Evolutionary conservation across 2,329 filamentous ascomycete genomes (phyloP).

Genomic region (Arthrinium phaeospermum): DNA sequence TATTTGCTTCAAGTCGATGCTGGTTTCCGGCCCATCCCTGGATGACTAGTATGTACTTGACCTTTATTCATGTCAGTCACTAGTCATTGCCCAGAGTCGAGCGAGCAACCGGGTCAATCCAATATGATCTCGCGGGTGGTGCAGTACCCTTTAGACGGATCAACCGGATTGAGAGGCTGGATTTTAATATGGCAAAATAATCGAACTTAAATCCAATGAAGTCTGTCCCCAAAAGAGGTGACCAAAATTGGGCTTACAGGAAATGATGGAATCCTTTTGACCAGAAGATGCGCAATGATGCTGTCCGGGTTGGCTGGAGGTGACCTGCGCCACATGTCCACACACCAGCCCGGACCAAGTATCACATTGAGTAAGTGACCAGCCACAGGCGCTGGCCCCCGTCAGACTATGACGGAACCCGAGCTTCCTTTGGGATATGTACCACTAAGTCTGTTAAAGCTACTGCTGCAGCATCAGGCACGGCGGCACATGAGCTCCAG

Average conservation of each 20-base stretch:
- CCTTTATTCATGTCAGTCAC: neutral
- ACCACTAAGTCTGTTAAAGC: neutral
- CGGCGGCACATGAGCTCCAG: slow-evolving; percentile 16
- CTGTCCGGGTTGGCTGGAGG: neutral
- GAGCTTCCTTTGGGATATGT: slow-evolving; percentile 15
- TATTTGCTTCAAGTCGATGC: neutral
- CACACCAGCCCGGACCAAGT: slow-evolving; percentile 5
- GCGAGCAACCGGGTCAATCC: neutral
- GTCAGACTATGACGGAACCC: slow-evolving; percentile 16
- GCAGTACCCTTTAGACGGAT: neutral
- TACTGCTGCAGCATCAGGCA: slow-evolving; percentile 7
- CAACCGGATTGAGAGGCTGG: neutral
- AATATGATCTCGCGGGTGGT: neutral
- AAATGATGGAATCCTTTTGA: neutral
- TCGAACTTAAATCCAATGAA: neutral
- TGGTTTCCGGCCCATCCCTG: no score
- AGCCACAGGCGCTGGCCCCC: neutral
- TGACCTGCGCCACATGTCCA: neutral
- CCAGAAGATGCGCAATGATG: neutral
- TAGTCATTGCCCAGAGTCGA: neutral
- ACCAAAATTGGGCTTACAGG: neutral
- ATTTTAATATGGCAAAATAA: neutral
- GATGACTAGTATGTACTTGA: neutral
- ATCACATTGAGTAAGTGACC: neutral
- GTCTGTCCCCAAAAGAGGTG: neutral